Percentiles rank a stretch among this genome's conserved stretches.
phyloP scores from a whole-genome alignment of 78 protist species.

The Emiliania huxleyi region DNA sequence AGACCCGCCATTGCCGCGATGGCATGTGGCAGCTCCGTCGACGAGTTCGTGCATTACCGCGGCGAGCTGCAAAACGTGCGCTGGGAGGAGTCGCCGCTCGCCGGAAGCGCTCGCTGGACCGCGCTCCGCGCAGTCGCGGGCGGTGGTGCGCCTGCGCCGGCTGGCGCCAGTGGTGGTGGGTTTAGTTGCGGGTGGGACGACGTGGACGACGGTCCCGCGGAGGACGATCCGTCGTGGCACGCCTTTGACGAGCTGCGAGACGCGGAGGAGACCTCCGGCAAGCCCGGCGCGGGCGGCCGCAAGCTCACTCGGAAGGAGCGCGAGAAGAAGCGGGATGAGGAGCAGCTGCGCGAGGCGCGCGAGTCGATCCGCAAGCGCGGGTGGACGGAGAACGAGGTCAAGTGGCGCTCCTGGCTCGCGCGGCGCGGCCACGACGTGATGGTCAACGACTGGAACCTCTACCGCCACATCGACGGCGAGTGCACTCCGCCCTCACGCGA shows the following conservation, averaged over 20 bases:
- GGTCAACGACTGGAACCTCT: constrained; percentile 14
- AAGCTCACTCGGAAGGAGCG: background rate
- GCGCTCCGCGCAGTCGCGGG: background rate
- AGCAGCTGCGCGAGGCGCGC: constrained; percentile 7
- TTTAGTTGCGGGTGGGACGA: background rate
- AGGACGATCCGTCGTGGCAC: background rate
- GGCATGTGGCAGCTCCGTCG: too few species aligned
- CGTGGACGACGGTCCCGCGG: background rate
- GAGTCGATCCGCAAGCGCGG: constrained; percentile 15
- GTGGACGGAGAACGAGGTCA: background rate
- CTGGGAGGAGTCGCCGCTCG: background rate
- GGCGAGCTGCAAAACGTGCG: background rate
- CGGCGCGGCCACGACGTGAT: constrained; percentile 10
- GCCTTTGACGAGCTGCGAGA: background rate
- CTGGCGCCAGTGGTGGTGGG: background rate
- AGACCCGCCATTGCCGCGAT: too few species aligned
- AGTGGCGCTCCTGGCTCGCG: constrained; percentile 25
- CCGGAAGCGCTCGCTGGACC: background rate
- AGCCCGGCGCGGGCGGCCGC: background rate
- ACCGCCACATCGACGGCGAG: background rate
- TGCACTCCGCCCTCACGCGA: constrained; percentile 16
- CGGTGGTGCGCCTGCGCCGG: background rate
- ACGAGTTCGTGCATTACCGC: background rate
- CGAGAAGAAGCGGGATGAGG: background rate
- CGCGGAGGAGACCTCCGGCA: background rate